phyloP scores from a whole-genome alignment of 2,329 filamentous ascomycete species.

The Mycosphaerella sp. region DNA sequence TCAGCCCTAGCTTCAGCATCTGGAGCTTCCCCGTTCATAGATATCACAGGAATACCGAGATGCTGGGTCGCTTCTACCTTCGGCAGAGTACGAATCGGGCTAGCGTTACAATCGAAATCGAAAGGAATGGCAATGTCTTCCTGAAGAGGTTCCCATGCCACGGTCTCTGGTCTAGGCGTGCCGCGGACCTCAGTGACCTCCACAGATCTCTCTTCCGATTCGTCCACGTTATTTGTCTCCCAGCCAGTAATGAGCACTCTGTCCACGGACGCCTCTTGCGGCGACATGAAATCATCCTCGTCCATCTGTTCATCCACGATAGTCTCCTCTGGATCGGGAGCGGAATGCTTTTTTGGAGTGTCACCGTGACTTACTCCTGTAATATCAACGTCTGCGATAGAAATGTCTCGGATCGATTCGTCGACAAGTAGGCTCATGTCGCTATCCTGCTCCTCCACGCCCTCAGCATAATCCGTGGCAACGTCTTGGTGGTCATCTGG shows the following conservation, averaged over 20 bases:
- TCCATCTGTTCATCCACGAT: slow-evolving; percentile 15
- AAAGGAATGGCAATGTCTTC: slow-evolving; percentile 30
- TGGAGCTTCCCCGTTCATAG: neutral
- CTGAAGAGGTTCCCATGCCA: slow-evolving; percentile 30
- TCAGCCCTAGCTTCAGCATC: neutral
- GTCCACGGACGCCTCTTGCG: slow-evolving; percentile 12
- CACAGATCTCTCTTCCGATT: slow-evolving; percentile 4
- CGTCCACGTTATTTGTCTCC: neutral
- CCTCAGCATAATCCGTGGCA: neutral
- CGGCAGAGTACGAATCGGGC: slow-evolving; percentile 9
- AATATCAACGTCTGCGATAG: neutral
- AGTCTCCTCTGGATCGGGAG: slow-evolving; percentile 12
- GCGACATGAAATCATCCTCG: slow-evolving; percentile 9
- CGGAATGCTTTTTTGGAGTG: neutral
- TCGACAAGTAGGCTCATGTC: slow-evolving; percentile 10
- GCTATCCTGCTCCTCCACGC: slow-evolving; percentile 4
- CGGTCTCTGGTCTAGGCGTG: slow-evolving; percentile 25
- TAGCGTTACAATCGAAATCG: slow-evolving; percentile 25
- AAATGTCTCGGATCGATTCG: neutral
- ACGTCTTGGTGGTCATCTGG: neutral
- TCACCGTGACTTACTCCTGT: neutral
- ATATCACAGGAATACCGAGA: slow-evolving; percentile 7
- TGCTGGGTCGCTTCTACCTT: slow-evolving; percentile 15
- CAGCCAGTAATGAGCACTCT: slow-evolving; percentile 19
- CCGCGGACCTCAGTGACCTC: slow-evolving; percentile 2